These are phyloP conservation scores for Aspergillus ochraceoroseus DNA, from an alignment of 2,329 filamentous ascomycete genomes.

Conservation along the genomic window DNA sequence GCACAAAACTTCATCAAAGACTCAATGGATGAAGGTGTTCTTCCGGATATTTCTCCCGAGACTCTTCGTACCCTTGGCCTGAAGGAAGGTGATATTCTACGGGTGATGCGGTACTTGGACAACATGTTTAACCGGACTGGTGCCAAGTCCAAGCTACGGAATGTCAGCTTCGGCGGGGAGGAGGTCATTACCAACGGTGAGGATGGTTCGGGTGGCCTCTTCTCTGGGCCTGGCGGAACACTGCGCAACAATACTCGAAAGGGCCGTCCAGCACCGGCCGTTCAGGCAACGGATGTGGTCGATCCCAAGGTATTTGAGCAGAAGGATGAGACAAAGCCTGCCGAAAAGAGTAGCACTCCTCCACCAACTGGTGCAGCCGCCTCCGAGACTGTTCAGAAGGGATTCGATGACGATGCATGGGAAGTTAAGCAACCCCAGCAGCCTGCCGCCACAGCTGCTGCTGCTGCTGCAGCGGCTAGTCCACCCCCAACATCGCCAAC, in stretches of 20 bases:
- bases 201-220: slow-evolving; percentile 64
- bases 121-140: slow-evolving; percentile 65
- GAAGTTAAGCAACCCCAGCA: slow-evolving; percentile 79
- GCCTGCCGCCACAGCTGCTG: slow-evolving; percentile 31
- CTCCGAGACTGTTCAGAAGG: slow-evolving; percentile 51
- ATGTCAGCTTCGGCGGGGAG: slow-evolving; percentile 51
- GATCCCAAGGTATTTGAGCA: slow-evolving; percentile 79
- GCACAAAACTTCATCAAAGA: slow-evolving; percentile 82
- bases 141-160: slow-evolving; percentile 52
- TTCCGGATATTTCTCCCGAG: slow-evolving; percentile 80
- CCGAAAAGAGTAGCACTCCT: slow-evolving; percentile 45
- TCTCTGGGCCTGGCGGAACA: slow-evolving; percentile 86
- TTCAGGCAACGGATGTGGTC: slow-evolving; percentile 78
- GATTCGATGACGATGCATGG: slow-evolving; percentile 97
- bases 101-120: slow-evolving; percentile 86
- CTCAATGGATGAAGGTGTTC: slow-evolving; percentile 90
- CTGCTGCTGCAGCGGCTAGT: slow-evolving; percentile 33
- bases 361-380: slow-evolving; percentile 45
- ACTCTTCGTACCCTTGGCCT: slow-evolving; percentile 84
- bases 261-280: slow-evolving; percentile 78
- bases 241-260: slow-evolving; percentile 93
- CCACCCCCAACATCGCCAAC: slow-evolving; percentile 30
- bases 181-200: slow-evolving; percentile 56
- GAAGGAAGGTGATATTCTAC: slow-evolving; percentile 92
- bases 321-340: slow-evolving; percentile 49